These are phyloP conservation scores for Eucalyptus erythrocorys DNA, from an alignment of 345 rosid genomes.

Conservation along the genomic window DNA sequence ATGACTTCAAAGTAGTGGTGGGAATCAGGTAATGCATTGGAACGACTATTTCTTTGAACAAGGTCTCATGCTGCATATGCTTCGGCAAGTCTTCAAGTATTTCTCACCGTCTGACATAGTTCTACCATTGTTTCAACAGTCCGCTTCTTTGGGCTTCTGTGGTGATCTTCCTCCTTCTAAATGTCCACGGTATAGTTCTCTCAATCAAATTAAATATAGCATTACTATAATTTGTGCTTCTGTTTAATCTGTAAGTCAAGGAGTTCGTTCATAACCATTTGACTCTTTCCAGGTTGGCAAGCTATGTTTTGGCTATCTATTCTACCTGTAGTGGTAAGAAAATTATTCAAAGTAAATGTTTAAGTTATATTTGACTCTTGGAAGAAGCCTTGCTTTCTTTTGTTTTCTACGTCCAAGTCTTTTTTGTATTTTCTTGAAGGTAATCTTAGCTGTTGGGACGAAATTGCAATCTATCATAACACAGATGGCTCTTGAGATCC, in stretches of 20 bases:
- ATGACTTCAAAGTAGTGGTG: constrained; percentile 91
- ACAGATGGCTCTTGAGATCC: constrained; percentile 84
- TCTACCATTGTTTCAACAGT: constrained; percentile 24
- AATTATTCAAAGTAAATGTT: neutral
- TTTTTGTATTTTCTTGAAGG: constrained; percentile 24
- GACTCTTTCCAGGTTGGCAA: constrained; percentile 53
- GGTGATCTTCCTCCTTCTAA: constrained; percentile 54
- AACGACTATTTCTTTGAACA: neutral
- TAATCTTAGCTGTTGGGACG: constrained; percentile 76
- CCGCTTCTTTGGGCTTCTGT: constrained; percentile 73
- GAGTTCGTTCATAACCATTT: neutral
- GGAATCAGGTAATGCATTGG: constrained; percentile 57
- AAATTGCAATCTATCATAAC: constrained; percentile 85
- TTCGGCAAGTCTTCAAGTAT: neutral
- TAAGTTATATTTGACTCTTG: neutral
- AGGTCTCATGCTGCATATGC: neutral
- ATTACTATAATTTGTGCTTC: neutral
- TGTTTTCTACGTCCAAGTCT: neutral
- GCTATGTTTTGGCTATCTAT: constrained; percentile 45
- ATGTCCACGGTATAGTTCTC: constrained; percentile 56
- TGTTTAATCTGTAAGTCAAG: neutral
- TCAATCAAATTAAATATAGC: neutral
- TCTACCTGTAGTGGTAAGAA: constrained; percentile 66
- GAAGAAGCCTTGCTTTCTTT: neutral
- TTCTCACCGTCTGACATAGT: neutral